These are phyloP conservation scores for Morella rubra DNA, from an alignment of 306 rosid species.

Conservation along the genomic window DNA sequence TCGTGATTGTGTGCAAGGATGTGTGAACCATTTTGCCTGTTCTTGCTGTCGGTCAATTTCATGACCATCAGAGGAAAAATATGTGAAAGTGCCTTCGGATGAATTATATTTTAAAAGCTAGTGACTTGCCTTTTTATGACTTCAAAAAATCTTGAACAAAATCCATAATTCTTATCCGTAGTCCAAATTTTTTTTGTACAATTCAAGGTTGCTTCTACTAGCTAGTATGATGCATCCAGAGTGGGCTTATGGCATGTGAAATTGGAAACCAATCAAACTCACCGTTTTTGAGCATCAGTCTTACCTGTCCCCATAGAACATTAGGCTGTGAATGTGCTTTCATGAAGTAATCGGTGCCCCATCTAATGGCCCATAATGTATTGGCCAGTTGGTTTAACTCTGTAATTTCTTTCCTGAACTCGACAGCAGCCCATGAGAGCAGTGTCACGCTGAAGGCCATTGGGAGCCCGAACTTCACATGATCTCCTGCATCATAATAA, in stretches of 20 bases:
- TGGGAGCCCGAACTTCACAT: conserved; percentile 88
- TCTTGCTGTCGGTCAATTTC: background rate
- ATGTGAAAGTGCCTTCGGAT: no score
- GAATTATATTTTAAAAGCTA: no score
- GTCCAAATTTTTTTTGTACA: background rate
- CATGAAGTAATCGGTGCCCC: conserved; percentile 85
- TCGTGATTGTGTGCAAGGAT: no score
- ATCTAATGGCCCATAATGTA: conserved; percentile 65
- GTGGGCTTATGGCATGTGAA: background rate
- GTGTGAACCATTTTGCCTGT: no score
- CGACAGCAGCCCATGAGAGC: conserved; percentile 85
- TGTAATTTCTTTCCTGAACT: conserved; percentile 64
- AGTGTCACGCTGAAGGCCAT: conserved; percentile 81
- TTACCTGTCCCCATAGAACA: conserved; percentile 88
- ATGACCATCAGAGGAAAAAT: background rate
- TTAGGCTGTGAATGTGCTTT: conserved; percentile 81
- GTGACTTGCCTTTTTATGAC: no score
- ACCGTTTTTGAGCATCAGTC: background rate
- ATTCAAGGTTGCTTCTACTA: background rate
- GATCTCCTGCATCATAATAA: conserved; percentile 93
- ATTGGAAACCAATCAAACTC: conserved; percentile 17
- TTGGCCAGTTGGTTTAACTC: conserved; percentile 56
- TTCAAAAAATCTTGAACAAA: no score
- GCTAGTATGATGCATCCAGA: background rate
- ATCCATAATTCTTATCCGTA: no score